Evolutionary conservation across 495 filamentous ascomycete species (phyloP), one percentile per base, ranked within the genome.

Genomic region (Xylaria bambusicola): DNA sequence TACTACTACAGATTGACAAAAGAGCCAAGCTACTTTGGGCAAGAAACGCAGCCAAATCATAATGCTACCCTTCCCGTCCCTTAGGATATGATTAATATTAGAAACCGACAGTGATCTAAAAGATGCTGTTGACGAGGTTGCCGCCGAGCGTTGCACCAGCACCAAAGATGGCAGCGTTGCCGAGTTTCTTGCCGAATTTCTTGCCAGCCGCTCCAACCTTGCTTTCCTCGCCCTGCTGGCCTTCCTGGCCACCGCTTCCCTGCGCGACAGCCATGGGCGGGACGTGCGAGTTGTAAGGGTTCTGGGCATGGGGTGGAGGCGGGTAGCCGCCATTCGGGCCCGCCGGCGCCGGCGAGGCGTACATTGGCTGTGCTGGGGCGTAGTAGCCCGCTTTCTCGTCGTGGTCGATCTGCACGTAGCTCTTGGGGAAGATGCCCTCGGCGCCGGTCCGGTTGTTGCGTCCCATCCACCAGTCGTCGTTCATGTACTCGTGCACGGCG

Each of bases 391-490:
- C 62, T 60, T 73, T 72, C 63, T 73, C 61, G 53, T 56, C 64
- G 12, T 67, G 56, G 52, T 77, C 66, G 21, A 87, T 77, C 46
- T 83, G 83, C n/a, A 98, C 93, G 62, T 97, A 97, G 68, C 79
- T 88, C 45, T 85, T 81, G 20, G 94, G 93, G 80, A 98, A 97
- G 65, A 97, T 92, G 54, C 94, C 94, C 73, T 93, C 89, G 62
- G 82, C 71, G 31, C 87, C 88, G 15, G 90, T 96, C 12, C 90
- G 86, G 62, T 84, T 75, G 71, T 94, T 92, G 24, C 84, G 84
- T 53, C 94, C 94, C 76, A 89, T 86, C 92, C 92, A 96, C 95
- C 94, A 98, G 67, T 98, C 94, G 18, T 84, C 85, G 65, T 97
- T 98, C 85, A 95, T 91, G 74, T 97, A 91, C 70, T 96, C 90